Evolutionary conservation across 2,329 filamentous ascomycete species (phyloP).

Genomic region (Gnomoniopsis sp.): DNA sequence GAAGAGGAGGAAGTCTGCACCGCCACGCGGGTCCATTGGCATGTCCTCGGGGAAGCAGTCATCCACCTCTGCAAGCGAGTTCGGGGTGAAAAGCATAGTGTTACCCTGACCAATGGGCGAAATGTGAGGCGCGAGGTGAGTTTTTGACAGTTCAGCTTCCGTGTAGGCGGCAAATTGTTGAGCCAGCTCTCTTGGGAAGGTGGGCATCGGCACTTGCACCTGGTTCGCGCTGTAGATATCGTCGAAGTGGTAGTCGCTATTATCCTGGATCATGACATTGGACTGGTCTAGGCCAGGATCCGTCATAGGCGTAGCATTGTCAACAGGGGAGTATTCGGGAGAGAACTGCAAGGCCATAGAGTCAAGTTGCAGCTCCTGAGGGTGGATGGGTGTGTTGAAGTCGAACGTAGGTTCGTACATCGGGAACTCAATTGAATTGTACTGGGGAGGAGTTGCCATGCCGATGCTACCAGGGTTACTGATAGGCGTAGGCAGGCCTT

Average conservation of each 20-base stretch:
- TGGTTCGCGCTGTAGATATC: conserved; percentile 56
- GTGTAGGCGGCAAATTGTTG: conserved; percentile 39
- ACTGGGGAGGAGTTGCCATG: conserved; percentile 53
- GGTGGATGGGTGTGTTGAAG: conserved; percentile 34
- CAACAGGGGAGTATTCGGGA: conserved; percentile 36
- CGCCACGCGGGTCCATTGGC: conserved; percentile 37
- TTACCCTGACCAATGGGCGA: conserved; percentile 68
- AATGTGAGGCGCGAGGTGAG: conserved; percentile 50
- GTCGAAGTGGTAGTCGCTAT: conserved; percentile 59
- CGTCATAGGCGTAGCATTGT: conserved; percentile 45
- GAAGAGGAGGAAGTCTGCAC: conserved; percentile 64
- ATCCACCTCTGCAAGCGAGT: conserved; percentile 58
- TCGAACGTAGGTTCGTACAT: conserved; percentile 46
- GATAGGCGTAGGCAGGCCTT: conserved; percentile 60
- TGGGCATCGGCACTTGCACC: conserved; percentile 36
- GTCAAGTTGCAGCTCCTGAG: conserved; percentile 36
- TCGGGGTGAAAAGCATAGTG: conserved; percentile 66
- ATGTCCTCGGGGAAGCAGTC: conserved; percentile 59
- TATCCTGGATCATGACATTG: conserved; percentile 58
- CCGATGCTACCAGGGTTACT: conserved; percentile 49
- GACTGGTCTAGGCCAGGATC: conserved; percentile 37
- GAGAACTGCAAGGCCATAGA: conserved; percentile 6
- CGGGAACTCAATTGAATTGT: conserved; percentile 44
- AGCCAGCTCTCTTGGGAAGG: conserved; percentile 43
- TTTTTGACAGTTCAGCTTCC: conserved; percentile 36